phyloP scores from a whole-genome alignment of 345 rosid species.

The Brassica napus region DNA sequence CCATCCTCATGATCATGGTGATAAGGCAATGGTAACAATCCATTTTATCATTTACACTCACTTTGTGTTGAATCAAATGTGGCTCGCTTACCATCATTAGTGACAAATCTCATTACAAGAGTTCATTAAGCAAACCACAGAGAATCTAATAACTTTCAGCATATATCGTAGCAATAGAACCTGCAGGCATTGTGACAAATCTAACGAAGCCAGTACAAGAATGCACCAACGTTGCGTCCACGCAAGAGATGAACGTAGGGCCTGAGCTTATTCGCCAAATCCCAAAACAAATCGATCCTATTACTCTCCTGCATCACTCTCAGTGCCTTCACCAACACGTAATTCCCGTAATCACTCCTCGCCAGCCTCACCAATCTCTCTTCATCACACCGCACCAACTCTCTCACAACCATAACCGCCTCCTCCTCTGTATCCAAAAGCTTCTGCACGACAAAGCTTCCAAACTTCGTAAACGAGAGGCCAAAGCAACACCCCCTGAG shows the following conservation, averaged over 20 bases:
- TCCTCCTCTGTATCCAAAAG: neutral
- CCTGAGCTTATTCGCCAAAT: neutral
- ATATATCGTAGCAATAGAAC: neutral
- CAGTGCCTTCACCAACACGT: slow-evolving; percentile 23
- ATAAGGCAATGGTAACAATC: no score
- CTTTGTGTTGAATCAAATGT: neutral
- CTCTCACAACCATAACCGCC: neutral
- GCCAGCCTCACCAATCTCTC: slow-evolving; percentile 25
- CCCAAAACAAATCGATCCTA: neutral
- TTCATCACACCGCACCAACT: neutral
- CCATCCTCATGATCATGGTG: no score
- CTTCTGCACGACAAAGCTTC: slow-evolving; percentile 25
- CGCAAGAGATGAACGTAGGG: slow-evolving; percentile 1
- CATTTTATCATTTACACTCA: no score
- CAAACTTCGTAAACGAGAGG: slow-evolving; percentile 17
- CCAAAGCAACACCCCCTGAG: slow-evolving; percentile 3
- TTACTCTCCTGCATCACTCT: neutral
- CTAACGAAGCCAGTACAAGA: neutral
- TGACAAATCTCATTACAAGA: neutral
- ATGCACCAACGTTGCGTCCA: neutral
- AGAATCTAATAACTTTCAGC: neutral
- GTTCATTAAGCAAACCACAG: neutral
- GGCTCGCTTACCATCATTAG: neutral
- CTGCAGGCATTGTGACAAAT: neutral
- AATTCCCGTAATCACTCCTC: slow-evolving; percentile 19